phyloP scores from a whole-genome alignment of 352 stramenopile species.

The Elongisporangium prolatum region DNA sequence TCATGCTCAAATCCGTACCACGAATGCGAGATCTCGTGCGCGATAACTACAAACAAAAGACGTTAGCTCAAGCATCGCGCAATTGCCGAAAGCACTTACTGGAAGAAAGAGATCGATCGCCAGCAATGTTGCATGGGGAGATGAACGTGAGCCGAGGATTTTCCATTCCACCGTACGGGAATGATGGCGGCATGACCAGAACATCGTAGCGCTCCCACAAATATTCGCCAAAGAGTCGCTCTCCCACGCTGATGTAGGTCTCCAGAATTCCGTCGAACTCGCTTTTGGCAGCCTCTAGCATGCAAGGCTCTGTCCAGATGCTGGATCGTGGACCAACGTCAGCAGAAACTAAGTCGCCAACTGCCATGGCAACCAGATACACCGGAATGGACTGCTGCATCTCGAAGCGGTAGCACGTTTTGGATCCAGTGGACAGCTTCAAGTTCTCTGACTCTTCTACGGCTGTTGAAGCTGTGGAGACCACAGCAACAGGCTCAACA shows the following conservation, averaged over 20 bases:
- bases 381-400: constrained; percentile 83
- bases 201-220: constrained; percentile 83
- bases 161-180: constrained; percentile 98
- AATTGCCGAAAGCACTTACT: constrained; percentile 20
- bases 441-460: constrained; percentile 9
- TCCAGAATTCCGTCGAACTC: constrained; percentile 78
- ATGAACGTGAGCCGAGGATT: constrained; percentile 90
- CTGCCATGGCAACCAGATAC: constrained; percentile 80
- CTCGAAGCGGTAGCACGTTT: constrained; percentile 60
- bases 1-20: constrained; percentile 21
- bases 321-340: constrained; percentile 64
- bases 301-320: constrained; percentile 80
- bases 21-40: constrained; percentile 82
- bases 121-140: constrained; percentile 70
- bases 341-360: constrained; percentile 67
- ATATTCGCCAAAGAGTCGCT: constrained; percentile 79
- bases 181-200: constrained; percentile 84
- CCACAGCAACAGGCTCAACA: constrained; percentile 10
- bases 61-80: not conserved
- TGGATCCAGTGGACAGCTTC: constrained; percentile 9
- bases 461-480: not conserved
- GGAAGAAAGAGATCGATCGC: constrained; percentile 72
- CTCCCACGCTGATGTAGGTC: constrained; percentile 65
- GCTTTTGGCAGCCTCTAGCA: constrained; percentile 63
- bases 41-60: constrained; percentile 42